phyloP scores from a whole-genome alignment of 805 yeast species.

The Saturnispora bothae region DNA sequence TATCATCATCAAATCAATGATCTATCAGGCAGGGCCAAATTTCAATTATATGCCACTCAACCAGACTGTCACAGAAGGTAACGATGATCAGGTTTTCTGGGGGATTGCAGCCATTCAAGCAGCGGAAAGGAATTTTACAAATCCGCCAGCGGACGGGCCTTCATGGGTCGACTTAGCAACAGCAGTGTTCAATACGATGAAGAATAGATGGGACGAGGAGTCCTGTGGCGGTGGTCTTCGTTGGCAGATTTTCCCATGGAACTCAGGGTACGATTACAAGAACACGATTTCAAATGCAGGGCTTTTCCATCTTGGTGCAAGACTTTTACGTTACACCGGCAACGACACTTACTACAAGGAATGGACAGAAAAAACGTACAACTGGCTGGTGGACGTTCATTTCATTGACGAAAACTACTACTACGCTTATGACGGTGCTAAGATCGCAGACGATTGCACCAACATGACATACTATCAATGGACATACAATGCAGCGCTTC shows the following conservation, averaged over 20 bases:
- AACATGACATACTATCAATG: conserved; percentile 52
- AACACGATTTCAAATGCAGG: conserved; percentile 89
- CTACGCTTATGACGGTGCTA: conserved; percentile 63
- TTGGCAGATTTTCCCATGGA: conserved; percentile 96
- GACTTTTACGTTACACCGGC: conserved; percentile 73
- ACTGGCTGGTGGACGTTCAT: conserved; percentile 58
- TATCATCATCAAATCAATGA: conserved; percentile 48
- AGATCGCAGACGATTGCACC: conserved; percentile 49
- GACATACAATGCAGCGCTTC: conserved; percentile 79
- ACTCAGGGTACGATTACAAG: conserved; percentile 87
- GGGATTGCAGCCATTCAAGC: conserved; percentile 89
- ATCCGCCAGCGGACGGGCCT: conserved; percentile 50
- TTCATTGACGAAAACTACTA: conserved; percentile 36
- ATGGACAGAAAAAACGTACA: conserved; percentile 66
- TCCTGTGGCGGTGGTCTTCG: conserved; percentile 83
- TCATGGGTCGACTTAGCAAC: conserved; percentile 80
- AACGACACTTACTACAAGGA: conserved; percentile 58
- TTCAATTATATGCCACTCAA: conserved; percentile 78
- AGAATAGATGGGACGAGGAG: conserved; percentile 69
- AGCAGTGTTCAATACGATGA: conserved; percentile 88
- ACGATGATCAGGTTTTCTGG: conserved; percentile 98
- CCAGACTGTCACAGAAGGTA: conserved; percentile 89
- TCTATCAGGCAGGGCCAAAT: conserved; percentile 64
- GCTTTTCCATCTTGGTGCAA: conserved; percentile 75
- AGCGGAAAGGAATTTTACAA: conserved; percentile 76